Conservation (phyloP, 208 protist genomes). For the Kentomonas sorsogonicus region DNA sequence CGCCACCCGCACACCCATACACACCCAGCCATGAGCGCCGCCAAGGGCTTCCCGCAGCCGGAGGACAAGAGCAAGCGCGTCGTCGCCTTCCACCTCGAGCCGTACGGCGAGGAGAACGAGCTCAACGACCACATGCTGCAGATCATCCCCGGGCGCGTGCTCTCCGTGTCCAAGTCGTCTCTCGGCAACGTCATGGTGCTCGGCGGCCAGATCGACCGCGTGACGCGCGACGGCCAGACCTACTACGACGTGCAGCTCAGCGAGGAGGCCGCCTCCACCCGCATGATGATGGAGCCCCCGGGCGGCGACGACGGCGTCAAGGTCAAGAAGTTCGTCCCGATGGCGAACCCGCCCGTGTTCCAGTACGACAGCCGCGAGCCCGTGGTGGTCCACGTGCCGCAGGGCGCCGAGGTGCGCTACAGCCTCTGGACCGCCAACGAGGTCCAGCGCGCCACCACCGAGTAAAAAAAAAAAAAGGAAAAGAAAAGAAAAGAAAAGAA, state of each 20-base stretch:
- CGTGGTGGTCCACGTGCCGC: slow-evolving; percentile 62
- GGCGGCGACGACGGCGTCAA: slow-evolving; percentile 19
- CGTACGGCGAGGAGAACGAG: slow-evolving; percentile 25
- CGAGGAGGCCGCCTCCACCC: slow-evolving; percentile 15
- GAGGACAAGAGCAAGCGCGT: slow-evolving; percentile 33
- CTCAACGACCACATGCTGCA: slow-evolving; percentile 37
- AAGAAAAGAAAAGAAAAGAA: slow-evolving; percentile 15
- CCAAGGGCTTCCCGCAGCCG: slow-evolving; percentile 39
- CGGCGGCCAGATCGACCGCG: slow-evolving; percentile 19
- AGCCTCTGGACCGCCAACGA: slow-evolving; percentile 40
- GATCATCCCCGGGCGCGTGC: slow-evolving; percentile 42
- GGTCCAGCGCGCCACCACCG: slow-evolving; percentile 17
- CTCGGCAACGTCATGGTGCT: slow-evolving; percentile 20
- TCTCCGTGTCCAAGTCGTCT: slow-evolving; percentile 24
- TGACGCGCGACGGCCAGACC: slow-evolving; percentile 19
- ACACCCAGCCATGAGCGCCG: no score
- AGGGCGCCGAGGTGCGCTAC: slow-evolving; percentile 56
- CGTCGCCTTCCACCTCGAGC: slow-evolving; percentile 55
- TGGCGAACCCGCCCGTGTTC: slow-evolving; percentile 27
- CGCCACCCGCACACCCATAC: no score
- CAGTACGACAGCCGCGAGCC: slow-evolving; percentile 42
- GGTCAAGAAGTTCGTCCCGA: slow-evolving; percentile 32
- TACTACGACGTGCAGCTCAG: slow-evolving; percentile 47
- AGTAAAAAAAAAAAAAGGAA: slow-evolving; percentile 21
- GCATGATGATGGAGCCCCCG: slow-evolving; percentile 17